Conservation (phyloP, 768 basidiomycete genomes). For the Termitomyces sp. region DNA sequence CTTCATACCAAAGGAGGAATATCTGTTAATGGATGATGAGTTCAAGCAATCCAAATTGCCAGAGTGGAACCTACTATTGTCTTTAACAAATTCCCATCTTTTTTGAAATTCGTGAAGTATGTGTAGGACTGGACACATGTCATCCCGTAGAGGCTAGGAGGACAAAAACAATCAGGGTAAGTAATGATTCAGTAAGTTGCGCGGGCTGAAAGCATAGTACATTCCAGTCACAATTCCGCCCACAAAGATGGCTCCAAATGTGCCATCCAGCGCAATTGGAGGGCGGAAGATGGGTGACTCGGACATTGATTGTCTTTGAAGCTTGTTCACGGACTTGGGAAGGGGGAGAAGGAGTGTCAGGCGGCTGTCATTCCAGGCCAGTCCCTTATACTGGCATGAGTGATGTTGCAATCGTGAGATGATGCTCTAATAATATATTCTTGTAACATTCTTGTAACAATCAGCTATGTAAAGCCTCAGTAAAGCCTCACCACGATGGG, state of each 20-base stretch:
- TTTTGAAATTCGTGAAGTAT: neutral
- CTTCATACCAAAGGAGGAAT: conserved; percentile 4
- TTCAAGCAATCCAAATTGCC: neutral
- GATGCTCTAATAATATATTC: neutral
- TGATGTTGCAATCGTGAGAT: neutral
- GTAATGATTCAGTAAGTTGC: neutral
- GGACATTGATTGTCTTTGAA: neutral
- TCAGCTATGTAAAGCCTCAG: neutral
- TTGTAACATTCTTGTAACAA: neutral
- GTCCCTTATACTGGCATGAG: neutral
- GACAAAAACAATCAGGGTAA: neutral
- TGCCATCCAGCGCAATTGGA: neutral
- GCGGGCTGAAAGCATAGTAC: neutral
- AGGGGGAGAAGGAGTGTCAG: neutral
- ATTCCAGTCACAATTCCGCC: neutral
- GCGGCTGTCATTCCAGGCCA: neutral
- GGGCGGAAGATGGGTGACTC: neutral
- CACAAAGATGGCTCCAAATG: neutral
- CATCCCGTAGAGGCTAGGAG: conserved; percentile 7
- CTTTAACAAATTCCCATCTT: conserved; percentile 1
- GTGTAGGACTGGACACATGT: conserved; percentile 5
- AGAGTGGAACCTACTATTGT: conserved; percentile 1
- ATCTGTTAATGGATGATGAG: neutral
- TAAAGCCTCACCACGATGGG: too few relatives aligned
- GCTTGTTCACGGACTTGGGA: neutral